A percentile compares a stretch with the other conserved stretches of the same genome.
phyloP scores from a whole-genome alignment of 169 alveolate species.

The Plasmodium berghei region DNA sequence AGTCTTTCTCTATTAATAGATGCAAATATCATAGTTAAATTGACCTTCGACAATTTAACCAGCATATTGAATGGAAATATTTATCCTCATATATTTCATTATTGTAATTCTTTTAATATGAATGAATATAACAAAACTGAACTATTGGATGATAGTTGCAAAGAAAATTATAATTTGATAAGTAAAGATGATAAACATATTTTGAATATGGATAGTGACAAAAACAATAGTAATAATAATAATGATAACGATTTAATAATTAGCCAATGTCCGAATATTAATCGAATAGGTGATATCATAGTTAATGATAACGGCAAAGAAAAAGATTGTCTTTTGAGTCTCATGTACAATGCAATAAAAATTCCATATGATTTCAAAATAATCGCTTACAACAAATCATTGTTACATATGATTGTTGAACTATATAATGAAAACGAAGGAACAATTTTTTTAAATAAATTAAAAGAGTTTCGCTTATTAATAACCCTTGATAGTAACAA shows the following conservation, averaged over 20 bases:
- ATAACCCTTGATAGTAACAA: constrained; percentile 17
- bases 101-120: not conserved
- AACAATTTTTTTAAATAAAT: constrained; percentile 1
- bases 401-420: constrained; percentile 48
- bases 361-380: constrained; percentile 44
- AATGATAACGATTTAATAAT: not conserved
- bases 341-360: constrained; percentile 26
- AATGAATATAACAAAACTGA: not conserved
- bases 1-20: constrained; percentile 48
- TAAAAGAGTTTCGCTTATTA: constrained; percentile 39
- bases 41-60: constrained; percentile 23
- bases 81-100: constrained; percentile 55
- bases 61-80: constrained; percentile 24
- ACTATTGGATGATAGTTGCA: not conserved
- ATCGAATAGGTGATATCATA: not conserved
- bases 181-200: too few species aligned
- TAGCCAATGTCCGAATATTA: not conserved
- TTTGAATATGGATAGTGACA: not conserved
- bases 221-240: too few species aligned
- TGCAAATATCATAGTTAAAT: constrained; percentile 26
- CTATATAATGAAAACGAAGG: constrained; percentile 9
- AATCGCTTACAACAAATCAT: constrained; percentile 30
- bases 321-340: not conserved
- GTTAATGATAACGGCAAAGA: not conserved
- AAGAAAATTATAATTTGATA: not conserved